phyloP scores from a whole-genome alignment of 768 basidiomycete species.

The Udeniomyces megalosporus region DNA sequence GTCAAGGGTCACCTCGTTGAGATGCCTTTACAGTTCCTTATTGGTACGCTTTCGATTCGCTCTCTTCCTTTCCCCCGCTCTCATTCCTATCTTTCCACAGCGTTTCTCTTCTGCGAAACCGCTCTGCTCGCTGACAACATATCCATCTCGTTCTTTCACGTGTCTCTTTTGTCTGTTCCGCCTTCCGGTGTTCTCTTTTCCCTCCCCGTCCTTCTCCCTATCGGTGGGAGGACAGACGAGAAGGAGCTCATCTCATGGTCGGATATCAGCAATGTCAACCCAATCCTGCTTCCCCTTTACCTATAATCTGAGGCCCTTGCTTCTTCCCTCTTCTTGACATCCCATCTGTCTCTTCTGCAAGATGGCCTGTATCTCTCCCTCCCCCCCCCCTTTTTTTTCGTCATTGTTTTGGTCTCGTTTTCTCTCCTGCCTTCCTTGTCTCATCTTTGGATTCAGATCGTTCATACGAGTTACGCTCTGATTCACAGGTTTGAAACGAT shows the following conservation, averaged over 20 bases:
- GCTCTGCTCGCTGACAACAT: background rate
- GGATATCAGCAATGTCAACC: constrained; percentile 2
- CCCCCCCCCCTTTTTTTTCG: too few relatives aligned
- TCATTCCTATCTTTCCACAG: background rate
- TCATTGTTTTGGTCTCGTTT: too few relatives aligned
- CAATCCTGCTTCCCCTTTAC: constrained; percentile 8
- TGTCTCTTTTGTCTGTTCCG: background rate
- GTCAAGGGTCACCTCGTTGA: constrained; percentile 34
- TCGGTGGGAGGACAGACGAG: background rate
- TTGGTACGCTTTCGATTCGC: constrained; percentile 34
- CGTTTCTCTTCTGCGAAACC: too few relatives aligned
- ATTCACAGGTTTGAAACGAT: too few relatives aligned
- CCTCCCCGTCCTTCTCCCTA: background rate
- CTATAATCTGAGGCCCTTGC: background rate
- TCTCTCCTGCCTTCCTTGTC: too few relatives aligned
- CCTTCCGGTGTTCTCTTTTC: background rate
- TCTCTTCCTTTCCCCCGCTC: background rate
- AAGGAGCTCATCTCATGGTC: background rate
- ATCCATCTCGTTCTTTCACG: background rate
- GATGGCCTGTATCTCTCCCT: too few relatives aligned
- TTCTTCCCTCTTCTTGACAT: too few relatives aligned
- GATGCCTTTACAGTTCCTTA: constrained; percentile 49
- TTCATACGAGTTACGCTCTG: too few relatives aligned
- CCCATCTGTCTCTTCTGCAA: too few relatives aligned
- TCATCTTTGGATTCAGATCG: too few relatives aligned